Evolutionary conservation across 108 stramenopile genomes (phyloP).

Genomic region (Discostella pseudostelligera): DNA sequence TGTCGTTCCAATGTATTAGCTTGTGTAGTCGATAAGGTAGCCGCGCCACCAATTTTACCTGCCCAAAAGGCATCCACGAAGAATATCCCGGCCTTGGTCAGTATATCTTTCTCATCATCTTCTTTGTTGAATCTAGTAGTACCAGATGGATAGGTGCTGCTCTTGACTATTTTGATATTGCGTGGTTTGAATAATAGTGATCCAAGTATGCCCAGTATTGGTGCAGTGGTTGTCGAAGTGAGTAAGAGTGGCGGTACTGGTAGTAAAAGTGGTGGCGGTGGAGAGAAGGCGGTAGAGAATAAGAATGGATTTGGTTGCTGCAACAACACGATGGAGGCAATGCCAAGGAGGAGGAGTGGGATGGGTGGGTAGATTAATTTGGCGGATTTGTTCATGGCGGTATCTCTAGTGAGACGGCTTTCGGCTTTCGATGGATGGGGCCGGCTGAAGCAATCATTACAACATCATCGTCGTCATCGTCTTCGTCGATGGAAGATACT

Average conservation of each 20-base stretch:
- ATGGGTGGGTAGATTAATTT: too few species aligned
- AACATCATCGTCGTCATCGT: too few species aligned
- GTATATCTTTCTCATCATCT: conserved; percentile 17
- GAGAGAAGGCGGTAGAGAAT: conserved; percentile 1
- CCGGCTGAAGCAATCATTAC: too few species aligned
- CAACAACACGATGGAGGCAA: background rate
- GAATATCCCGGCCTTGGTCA: conserved; percentile 62
- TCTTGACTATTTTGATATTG: conserved; percentile 33
- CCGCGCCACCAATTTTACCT: conserved; percentile 69
- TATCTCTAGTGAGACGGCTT: too few species aligned
- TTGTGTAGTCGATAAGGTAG: conserved; percentile 49
- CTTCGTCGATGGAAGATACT: too few species aligned
- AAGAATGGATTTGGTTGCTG: background rate
- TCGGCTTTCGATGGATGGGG: too few species aligned
- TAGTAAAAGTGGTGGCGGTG: background rate
- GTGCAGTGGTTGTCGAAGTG: conserved; percentile 3
- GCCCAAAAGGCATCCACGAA: conserved; percentile 86
- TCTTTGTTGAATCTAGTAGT: background rate
- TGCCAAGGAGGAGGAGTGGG: background rate
- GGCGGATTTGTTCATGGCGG: too few species aligned
- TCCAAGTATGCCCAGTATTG: conserved; percentile 21
- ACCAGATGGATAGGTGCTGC: conserved; percentile 2
- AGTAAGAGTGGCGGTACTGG: conserved; percentile 2
- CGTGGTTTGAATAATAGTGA: conserved; percentile 30
- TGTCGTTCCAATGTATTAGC: conserved; percentile 39